Base-by-base conservation (phyloP, 805 yeast species). In the Wickerhamiella occidentalis region DNA sequence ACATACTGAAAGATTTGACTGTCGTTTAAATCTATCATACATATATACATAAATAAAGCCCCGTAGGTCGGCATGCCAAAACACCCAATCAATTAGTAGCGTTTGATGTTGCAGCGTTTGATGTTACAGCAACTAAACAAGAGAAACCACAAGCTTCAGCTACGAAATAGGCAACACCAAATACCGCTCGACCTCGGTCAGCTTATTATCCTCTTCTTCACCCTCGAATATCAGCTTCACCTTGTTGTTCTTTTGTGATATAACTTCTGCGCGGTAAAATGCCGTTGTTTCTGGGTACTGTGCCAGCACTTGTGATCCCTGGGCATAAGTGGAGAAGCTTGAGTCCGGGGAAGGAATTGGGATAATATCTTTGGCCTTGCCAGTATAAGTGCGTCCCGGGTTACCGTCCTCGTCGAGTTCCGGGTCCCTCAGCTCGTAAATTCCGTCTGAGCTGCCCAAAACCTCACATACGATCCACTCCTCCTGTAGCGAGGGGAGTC, bases 381-480 rank as follows among this genome's bases (percentile, higher is more conserved):
- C 87, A 58, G 80, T 82, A 67, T 81, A 92, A 1, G 83, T 71
- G 11, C 30, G 29, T 2, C 95, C 96, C 3, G 88, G 83, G 51
- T 88, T 85, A 54, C 83, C 85, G 56, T 79, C 75, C 59, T 90
- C 97, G 60, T 92, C 98, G 0, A 98, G 97, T 60, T 92, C 98
- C 0, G 97, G 96, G 64, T 92, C 98, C 57, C 85, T 78, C n/a
- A 92, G 88, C 65, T 92, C 97, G 62, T 81, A 87, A 1, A 70
- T 68, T 0, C 92, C 90, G 55, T 85, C 95, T 0, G 77, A 77
- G n/a, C 78, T 65, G 56, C 77, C 79, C 23, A 80, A 75, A 13
- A 92, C 94, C 59, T 83, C 86, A 68, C 98, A 92, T 63, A 85
- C 95, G 57, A 92, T 86, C 98, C 98, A 92, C 61, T 90, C 97